Conservation (phyloP, 1,284 basidiomycete genomes). For the Leccinum angustisporum region DNA sequence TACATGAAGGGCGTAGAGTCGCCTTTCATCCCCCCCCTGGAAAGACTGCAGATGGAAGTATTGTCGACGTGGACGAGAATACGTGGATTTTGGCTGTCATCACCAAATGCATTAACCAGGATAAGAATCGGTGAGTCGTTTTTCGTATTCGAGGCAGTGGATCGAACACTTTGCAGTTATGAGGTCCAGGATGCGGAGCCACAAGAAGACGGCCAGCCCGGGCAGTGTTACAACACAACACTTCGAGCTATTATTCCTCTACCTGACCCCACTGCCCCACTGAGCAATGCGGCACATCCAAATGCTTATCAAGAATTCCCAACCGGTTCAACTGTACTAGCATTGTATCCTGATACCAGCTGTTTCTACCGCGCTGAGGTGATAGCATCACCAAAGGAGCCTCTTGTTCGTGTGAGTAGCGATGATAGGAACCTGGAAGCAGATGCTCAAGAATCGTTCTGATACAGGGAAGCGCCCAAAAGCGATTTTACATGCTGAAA, state of each 20-base stretch:
- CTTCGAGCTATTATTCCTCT: slow-evolving; percentile 71
- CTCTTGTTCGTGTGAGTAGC: slow-evolving; percentile 47
- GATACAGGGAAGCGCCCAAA: slow-evolving; percentile 38
- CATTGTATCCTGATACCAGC: slow-evolving; percentile 81
- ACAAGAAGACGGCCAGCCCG: slow-evolving; percentile 72
- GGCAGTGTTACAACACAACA: slow-evolving; percentile 68
- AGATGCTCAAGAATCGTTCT: slow-evolving; percentile 2
- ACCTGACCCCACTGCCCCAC: slow-evolving; percentile 63
- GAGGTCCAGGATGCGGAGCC: slow-evolving; percentile 81
- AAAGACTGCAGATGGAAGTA: slow-evolving; percentile 46
- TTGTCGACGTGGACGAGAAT: slow-evolving; percentile 60
- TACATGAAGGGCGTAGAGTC: slow-evolving; percentile 71
- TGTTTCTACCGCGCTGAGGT: slow-evolving; percentile 85
- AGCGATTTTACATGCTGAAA: slow-evolving; percentile 66
- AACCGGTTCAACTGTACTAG: slow-evolving; percentile 73
- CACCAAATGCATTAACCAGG: slow-evolving; percentile 63
- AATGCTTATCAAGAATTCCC: slow-evolving; percentile 70
- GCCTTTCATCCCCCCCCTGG: slow-evolving; percentile 70
- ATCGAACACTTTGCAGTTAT: slow-evolving; percentile 47
- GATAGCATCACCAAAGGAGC: slow-evolving; percentile 61
- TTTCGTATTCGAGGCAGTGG: slow-evolving; percentile 1
- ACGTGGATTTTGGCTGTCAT: slow-evolving; percentile 81
- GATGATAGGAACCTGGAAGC: background rate
- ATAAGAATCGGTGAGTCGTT: slow-evolving; percentile 56
- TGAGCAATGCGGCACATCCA: slow-evolving; percentile 59